Conservation (phyloP, 1,284 basidiomycete species). For the Ceratobasidium papillatum region DNA sequence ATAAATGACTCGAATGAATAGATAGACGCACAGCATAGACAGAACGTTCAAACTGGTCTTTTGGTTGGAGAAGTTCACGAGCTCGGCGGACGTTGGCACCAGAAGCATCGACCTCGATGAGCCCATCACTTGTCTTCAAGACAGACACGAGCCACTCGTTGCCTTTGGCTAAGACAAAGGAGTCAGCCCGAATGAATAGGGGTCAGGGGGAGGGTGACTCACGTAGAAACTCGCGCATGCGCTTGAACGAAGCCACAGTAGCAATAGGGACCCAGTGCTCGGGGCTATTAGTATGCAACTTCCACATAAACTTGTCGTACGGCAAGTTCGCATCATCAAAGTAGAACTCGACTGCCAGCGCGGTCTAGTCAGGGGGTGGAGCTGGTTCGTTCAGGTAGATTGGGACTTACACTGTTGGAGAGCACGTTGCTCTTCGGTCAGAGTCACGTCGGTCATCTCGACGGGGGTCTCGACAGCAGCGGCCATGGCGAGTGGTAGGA, state of each 20-base stretch:
- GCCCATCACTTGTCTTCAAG: slow-evolving; percentile 65
- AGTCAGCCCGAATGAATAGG: neutral
- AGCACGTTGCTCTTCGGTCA: slow-evolving; percentile 29
- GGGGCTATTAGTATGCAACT: slow-evolving; percentile 72
- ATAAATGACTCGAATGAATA: slow-evolving; percentile 4
- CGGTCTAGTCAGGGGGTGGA: neutral
- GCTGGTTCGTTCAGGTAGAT: neutral
- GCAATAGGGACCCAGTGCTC: slow-evolving; percentile 93
- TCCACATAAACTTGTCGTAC: slow-evolving; percentile 99
- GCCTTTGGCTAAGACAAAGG: slow-evolving; percentile 58
- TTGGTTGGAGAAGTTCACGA: slow-evolving; percentile 75
- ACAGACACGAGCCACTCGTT: slow-evolving; percentile 71
- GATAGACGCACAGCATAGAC: slow-evolving; percentile 77
- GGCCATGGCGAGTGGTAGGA: slow-evolving; percentile 11
- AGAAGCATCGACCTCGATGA: slow-evolving; percentile 81
- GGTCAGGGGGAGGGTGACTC: neutral
- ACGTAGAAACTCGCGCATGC: slow-evolving; percentile 79
- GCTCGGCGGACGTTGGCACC: slow-evolving; percentile 77
- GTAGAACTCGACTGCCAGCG: slow-evolving; percentile 89
- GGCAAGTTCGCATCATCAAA: slow-evolving; percentile 97
- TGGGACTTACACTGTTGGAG: slow-evolving; percentile 25
- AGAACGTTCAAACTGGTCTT: slow-evolving; percentile 78
- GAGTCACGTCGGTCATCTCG: neutral
- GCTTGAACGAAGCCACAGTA: slow-evolving; percentile 93
- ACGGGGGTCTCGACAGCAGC: slow-evolving; percentile 28